A percentile compares a stretch with the other conserved stretches of the same genome.
Conservation (phyloP, 23 red algal species). For the Gracilariopsis chorda region DNA sequence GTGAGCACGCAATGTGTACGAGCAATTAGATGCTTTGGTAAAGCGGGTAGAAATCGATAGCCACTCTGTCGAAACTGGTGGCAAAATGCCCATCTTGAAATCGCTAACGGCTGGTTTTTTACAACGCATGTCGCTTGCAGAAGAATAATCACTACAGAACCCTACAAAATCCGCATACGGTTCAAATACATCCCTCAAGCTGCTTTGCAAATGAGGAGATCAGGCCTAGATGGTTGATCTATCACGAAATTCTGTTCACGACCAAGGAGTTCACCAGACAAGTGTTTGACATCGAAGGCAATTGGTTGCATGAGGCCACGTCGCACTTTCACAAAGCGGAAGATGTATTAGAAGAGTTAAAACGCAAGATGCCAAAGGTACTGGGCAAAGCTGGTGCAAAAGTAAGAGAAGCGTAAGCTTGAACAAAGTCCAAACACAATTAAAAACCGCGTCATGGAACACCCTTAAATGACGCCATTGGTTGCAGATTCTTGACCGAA, state of each 20-base stretch:
- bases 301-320: conserved; percentile 67
- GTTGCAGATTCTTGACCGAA: not conserved
- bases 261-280: conserved; percentile 72
- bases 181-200: conserved; percentile 86
- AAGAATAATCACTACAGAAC: conserved; percentile 74
- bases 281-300: conserved; percentile 65
- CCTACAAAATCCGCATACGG: conserved; percentile 54
- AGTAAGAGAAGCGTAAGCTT: not conserved
- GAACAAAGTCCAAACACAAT: too few relatives aligned
- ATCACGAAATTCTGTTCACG: conserved; percentile 78
- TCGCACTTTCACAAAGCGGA: conserved; percentile 56
- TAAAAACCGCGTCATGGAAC: too few relatives aligned
- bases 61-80: not conserved
- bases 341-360: conserved; percentile 53
- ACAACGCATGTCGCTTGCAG: conserved; percentile 56
- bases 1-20: conserved; percentile 64
- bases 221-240: conserved; percentile 67
- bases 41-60: conserved; percentile 44
- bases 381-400: not conserved
- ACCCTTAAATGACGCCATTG: too few relatives aligned
- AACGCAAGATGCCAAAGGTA: conserved; percentile 29
- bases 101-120: conserved; percentile 78
- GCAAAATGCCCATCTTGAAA: conserved; percentile 50
- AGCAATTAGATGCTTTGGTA: conserved; percentile 76
- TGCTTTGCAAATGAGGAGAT: conserved; percentile 47